These are phyloP conservation scores for Ophiorrhiza pumila DNA, from an alignment of 257 asterid genomes.

Conservation along the genomic window DNA sequence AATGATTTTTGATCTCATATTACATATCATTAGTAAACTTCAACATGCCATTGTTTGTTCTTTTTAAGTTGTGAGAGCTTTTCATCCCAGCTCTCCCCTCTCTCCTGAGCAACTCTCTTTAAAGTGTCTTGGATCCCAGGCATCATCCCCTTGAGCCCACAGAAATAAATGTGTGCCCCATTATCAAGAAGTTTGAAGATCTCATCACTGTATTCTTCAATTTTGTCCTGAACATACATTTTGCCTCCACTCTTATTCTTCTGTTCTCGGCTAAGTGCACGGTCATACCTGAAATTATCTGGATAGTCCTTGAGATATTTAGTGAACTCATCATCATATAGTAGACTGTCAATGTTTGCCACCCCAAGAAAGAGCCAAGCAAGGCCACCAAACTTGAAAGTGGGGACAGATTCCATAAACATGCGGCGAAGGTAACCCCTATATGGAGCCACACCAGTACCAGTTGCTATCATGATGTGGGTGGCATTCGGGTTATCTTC, in stretches of 20 bases:
- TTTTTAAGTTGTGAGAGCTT: conserved; percentile 78
- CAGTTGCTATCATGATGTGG: conserved; percentile 96
- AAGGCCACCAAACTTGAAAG: conserved; percentile 71
- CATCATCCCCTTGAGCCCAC: conserved; percentile 99
- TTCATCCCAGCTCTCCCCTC: conserved; percentile 93
- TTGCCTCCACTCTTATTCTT: conserved; percentile 85
- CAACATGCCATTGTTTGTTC: conserved; percentile 99
- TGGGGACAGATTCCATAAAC: conserved; percentile 91
- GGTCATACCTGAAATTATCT: conserved; percentile 70
- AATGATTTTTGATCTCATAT: background rate
- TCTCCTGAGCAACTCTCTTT: conserved; percentile 75
- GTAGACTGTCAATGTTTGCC: conserved; percentile 82
- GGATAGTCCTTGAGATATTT: conserved; percentile 68
- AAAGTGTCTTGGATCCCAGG: conserved; percentile 93
- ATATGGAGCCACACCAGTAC: conserved; percentile 94
- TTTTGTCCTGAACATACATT: conserved; percentile 96
- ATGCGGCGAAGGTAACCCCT: conserved; percentile 94
- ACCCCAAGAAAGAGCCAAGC: conserved; percentile 99
- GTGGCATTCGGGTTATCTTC: conserved; percentile 82
- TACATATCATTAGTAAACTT: conserved; percentile 52
- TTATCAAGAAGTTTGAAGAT: conserved; percentile 76
- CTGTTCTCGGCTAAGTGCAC: conserved; percentile 90
- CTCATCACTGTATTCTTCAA: conserved; percentile 91
- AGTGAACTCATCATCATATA: conserved; percentile 82
- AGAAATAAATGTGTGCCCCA: conserved; percentile 92